Evolutionary conservation across 1,284 basidiomycete genomes (phyloP).

Genomic region (Cutaneotrichosporon cavernicola): DNA sequence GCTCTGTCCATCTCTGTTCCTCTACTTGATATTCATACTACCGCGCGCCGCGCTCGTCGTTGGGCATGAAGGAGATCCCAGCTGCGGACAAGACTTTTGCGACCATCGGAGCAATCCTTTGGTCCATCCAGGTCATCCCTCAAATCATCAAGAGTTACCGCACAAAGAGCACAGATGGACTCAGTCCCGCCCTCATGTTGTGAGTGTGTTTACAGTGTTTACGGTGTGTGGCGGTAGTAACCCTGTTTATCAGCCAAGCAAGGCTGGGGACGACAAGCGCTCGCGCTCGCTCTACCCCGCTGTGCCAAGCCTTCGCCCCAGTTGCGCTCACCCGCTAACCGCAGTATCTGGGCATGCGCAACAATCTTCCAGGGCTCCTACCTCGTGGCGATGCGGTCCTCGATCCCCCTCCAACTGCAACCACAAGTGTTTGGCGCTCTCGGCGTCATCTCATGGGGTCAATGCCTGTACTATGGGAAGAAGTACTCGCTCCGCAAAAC

Average conservation of each 20-base stretch:
- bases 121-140: constrained; percentile 60
- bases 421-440: constrained; percentile 70
- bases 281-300: neutral
- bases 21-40: neutral
- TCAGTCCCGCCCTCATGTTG: constrained; percentile 70
- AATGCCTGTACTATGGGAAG: constrained; percentile 65
- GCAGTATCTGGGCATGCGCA: constrained; percentile 63
- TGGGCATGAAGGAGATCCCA: constrained; percentile 15
- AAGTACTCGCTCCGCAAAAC: constrained; percentile 51
- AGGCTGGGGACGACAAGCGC: no score
- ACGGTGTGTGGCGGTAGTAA: no score
- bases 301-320: neutral
- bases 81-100: constrained; percentile 63
- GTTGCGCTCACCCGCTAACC: neutral
- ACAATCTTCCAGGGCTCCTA: constrained; percentile 69
- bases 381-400: constrained; percentile 65
- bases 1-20: neutral
- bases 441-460: constrained; percentile 63
- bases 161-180: constrained; percentile 68
- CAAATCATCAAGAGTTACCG: constrained; percentile 69
- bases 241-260: no score
- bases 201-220: constrained; percentile 29
- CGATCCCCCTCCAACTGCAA: constrained; percentile 67
- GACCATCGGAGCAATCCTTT: constrained; percentile 58
- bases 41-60: neutral